Percentiles rank a stretch among this genome's conserved stretches.
These are phyloP conservation scores for Septoria linicola DNA, from an alignment of 2,329 filamentous ascomycete species.

Conservation along the genomic window DNA sequence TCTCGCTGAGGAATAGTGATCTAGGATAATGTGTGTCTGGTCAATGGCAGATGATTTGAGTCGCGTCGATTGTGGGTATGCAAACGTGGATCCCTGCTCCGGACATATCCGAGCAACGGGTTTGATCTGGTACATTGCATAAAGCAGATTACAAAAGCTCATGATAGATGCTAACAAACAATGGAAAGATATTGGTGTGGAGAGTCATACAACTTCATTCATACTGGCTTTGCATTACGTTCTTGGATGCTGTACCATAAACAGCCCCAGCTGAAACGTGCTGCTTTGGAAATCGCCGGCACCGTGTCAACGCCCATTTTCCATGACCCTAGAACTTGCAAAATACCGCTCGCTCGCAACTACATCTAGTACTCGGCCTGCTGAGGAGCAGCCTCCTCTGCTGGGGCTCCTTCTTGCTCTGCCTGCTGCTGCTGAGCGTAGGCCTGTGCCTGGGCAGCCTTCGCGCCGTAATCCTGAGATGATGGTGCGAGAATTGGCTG, in stretches of 20 bases:
- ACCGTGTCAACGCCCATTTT: conserved; percentile 17
- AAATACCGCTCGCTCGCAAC: conserved; percentile 8
- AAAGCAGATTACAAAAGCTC: too few species aligned
- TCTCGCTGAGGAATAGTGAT: too few species aligned
- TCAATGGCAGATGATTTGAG: too few species aligned
- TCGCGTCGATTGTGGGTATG: too few species aligned
- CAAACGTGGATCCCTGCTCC: too few species aligned
- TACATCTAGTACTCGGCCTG: conserved; percentile 18
- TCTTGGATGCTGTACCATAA: not conserved
- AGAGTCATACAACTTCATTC: not conserved
- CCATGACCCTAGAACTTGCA: conserved; percentile 19
- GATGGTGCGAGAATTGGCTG: conserved; percentile 89
- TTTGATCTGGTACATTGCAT: too few species aligned
- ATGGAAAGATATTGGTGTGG: too few species aligned
- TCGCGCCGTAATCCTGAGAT: conserved; percentile 98
- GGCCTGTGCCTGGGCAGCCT: conserved; percentile 67
- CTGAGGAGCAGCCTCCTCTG: conserved; percentile 26
- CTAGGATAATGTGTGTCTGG: too few species aligned
- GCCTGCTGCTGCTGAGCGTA: conserved; percentile 58
- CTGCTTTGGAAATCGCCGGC: conserved; percentile 9
- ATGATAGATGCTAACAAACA: too few species aligned
- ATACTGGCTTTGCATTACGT: conserved; percentile 1
- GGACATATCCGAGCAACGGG: too few species aligned
- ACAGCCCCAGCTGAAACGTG: not conserved
- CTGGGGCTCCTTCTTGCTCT: conserved; percentile 30